phyloP scores from a whole-genome alignment of 2,329 filamentous ascomycete species.

The Fusarium globosum region DNA sequence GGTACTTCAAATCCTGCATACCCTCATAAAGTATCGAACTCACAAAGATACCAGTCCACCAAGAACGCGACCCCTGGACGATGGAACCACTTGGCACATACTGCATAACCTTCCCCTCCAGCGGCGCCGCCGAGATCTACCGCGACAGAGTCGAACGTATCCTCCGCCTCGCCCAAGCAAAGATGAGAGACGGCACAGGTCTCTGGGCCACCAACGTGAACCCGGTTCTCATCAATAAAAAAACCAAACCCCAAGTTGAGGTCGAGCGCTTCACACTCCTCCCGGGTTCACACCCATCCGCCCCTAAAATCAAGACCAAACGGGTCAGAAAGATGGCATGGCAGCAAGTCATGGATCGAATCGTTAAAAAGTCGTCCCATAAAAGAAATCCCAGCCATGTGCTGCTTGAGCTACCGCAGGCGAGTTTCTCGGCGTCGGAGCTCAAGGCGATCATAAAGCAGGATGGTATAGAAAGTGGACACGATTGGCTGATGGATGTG shows the following conservation, averaged over 20 bases:
- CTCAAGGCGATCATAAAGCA: constrained; percentile 25
- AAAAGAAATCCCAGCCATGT: constrained; percentile 45
- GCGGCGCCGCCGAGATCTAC: constrained; percentile 70
- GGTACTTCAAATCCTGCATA: constrained; percentile 49
- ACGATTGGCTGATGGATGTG: constrained; percentile 26
- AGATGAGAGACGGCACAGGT: constrained; percentile 37
- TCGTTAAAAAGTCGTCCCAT: constrained; percentile 38
- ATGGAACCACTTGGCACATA: constrained; percentile 73
- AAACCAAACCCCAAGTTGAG: constrained; percentile 33
- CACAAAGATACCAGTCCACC: constrained; percentile 60
- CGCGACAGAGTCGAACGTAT: constrained; percentile 54
- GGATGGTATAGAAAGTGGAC: constrained; percentile 15
- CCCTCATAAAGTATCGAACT: constrained; percentile 7
- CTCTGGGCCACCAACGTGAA: constrained; percentile 48
- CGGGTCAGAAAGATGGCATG: constrained; percentile 44
- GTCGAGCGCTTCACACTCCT: constrained; percentile 47
- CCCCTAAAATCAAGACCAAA: constrained; percentile 20
- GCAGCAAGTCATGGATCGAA: constrained; percentile 38
- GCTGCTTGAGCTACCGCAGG: constrained; percentile 47
- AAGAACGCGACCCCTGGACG: constrained; percentile 71
- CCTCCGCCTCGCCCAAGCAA: constrained; percentile 47
- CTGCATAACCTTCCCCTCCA: constrained; percentile 73
- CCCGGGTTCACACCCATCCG: constrained; percentile 38
- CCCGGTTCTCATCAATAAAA: constrained; percentile 36
- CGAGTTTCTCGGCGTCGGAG: constrained; percentile 44